A percentile compares a stretch with the other conserved stretches of the same genome.
Conservation (phyloP, 2,329 filamentous ascomycete genomes). For the Penicillium sclerotiorum region DNA sequence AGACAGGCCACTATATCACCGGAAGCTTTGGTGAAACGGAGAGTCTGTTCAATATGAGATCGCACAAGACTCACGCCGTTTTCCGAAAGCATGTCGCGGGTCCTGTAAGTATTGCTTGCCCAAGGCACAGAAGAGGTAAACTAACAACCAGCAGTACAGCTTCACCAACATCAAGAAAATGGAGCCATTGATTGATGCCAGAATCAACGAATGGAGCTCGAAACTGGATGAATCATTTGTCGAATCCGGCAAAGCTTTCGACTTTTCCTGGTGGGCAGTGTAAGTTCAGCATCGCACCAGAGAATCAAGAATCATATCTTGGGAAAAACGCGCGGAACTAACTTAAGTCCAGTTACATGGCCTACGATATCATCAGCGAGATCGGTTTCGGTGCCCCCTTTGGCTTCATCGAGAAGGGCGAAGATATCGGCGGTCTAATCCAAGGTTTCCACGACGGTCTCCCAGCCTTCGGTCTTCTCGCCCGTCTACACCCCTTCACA, state of each 20-base stretch:
- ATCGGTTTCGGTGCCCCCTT: slow-evolving; percentile 60
- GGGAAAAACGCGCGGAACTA: too few relatives aligned
- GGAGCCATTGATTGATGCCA: slow-evolving; percentile 58
- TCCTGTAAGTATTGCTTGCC: slow-evolving; percentile 41
- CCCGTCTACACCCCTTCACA: slow-evolving; percentile 57
- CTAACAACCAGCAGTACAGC: slow-evolving; percentile 45
- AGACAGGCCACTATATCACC: slow-evolving; percentile 62
- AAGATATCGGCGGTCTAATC: slow-evolving; percentile 58
- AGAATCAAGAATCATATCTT: too few relatives aligned
- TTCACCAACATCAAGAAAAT: slow-evolving; percentile 62
- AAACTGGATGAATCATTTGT: slow-evolving; percentile 54
- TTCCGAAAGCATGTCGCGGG: slow-evolving; percentile 59
- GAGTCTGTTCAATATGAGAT: slow-evolving; percentile 61
- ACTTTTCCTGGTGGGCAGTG: slow-evolving; percentile 60
- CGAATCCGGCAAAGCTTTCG: slow-evolving; percentile 49
- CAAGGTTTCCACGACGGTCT: slow-evolving; percentile 58
- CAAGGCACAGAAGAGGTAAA: too few relatives aligned
- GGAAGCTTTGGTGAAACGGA: slow-evolving; percentile 60
- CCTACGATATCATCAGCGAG: slow-evolving; percentile 61
- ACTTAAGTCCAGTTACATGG: slow-evolving; percentile 47
- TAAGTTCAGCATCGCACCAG: slow-evolving; percentile 25
- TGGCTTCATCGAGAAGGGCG: slow-evolving; percentile 57
- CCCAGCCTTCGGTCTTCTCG: slow-evolving; percentile 55
- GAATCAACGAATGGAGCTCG: slow-evolving; percentile 55
- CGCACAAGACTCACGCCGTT: slow-evolving; percentile 53